phyloP scores from a whole-genome alignment of 2,329 filamentous ascomycete species.

The Aureobasidium sp. region DNA sequence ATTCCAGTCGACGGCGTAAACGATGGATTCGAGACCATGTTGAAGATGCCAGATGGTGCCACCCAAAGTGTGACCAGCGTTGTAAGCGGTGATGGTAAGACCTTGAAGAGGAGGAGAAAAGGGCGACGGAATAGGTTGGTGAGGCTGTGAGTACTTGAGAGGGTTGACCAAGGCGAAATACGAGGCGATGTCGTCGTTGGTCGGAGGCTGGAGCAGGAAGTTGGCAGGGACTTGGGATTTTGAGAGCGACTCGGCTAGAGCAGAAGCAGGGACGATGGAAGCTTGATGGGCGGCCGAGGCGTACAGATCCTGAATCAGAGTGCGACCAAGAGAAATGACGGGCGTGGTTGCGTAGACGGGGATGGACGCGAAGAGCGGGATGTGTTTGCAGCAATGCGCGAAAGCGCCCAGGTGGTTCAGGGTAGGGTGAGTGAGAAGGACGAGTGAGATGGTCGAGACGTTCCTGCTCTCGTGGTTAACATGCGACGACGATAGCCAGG shows the following conservation, averaged over 20 bases:
- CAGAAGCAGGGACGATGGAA: slow-evolving; percentile 67
- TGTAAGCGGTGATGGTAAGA: slow-evolving; percentile 91
- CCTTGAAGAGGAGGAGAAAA: slow-evolving; percentile 86
- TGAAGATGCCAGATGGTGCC: slow-evolving; percentile 99
- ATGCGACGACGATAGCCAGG: background rate
- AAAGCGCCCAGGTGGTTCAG: slow-evolving; percentile 86
- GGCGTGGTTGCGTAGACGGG: slow-evolving; percentile 92
- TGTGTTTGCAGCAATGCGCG: slow-evolving; percentile 94
- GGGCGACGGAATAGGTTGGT: slow-evolving; percentile 78
- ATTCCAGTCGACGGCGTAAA: slow-evolving; percentile 98
- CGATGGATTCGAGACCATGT: slow-evolving; percentile 90
- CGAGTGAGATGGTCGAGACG: slow-evolving; percentile 82
- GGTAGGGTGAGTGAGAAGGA: slow-evolving; percentile 92
- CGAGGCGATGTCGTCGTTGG: slow-evolving; percentile 77
- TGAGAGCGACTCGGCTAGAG: slow-evolving; percentile 60
- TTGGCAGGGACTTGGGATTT: slow-evolving; percentile 43
- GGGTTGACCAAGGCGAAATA: slow-evolving; percentile 90
- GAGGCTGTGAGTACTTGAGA: slow-evolving; percentile 93
- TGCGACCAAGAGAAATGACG: slow-evolving; percentile 86
- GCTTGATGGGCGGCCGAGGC: slow-evolving; percentile 80
- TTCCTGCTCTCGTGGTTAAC: slow-evolving; percentile 51
- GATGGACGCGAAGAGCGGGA: slow-evolving; percentile 84
- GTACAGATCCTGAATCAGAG: slow-evolving; percentile 86
- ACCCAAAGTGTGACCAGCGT: slow-evolving; percentile 89
- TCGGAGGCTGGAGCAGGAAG: slow-evolving; percentile 63